Evolutionary conservation across 345 rosid genomes (phyloP).

Genomic region (Boechera stricta): DNA sequence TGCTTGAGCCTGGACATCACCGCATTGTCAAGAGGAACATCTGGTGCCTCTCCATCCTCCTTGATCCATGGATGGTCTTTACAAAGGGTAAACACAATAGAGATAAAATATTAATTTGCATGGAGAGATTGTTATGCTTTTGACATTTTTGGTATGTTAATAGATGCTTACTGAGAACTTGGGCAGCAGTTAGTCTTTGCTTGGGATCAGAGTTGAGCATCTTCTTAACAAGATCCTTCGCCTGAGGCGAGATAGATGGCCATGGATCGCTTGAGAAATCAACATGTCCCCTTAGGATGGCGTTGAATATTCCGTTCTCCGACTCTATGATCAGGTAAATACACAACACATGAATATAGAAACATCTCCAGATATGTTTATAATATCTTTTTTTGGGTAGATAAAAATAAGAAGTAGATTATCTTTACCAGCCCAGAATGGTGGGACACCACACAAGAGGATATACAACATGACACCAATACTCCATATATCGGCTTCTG

Average conservation of each 20-base stretch:
- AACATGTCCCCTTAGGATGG: constrained; percentile 56
- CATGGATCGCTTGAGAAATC: constrained; percentile 71
- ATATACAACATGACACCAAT: constrained; percentile 74
- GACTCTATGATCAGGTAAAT: constrained; percentile 49
- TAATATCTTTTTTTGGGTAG: background rate
- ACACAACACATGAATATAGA: constrained; percentile 10
- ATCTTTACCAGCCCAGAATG: constrained; percentile 74
- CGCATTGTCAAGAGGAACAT: constrained; percentile 83
- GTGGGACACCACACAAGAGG: constrained; percentile 69
- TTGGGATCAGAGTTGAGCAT: constrained; percentile 69
- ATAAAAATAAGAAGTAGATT: background rate
- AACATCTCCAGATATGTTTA: constrained; percentile 1
- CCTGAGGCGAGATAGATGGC: constrained; percentile 64
- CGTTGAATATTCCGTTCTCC: constrained; percentile 69
- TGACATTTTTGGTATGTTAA: constrained; percentile 6
- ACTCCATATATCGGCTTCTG: constrained; percentile 80
- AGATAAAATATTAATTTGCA: background rate
- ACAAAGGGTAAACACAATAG: background rate
- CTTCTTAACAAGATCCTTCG: constrained; percentile 65
- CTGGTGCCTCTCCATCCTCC: constrained; percentile 87
- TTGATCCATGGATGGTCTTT: constrained; percentile 79
- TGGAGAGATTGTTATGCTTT: constrained; percentile 22
- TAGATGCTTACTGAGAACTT: constrained; percentile 59
- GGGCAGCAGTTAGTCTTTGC: constrained; percentile 61
- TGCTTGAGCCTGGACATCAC: constrained; percentile 77